phyloP scores from a whole-genome alignment of 2,329 filamentous ascomycete species.

The Onygena corvina region DNA sequence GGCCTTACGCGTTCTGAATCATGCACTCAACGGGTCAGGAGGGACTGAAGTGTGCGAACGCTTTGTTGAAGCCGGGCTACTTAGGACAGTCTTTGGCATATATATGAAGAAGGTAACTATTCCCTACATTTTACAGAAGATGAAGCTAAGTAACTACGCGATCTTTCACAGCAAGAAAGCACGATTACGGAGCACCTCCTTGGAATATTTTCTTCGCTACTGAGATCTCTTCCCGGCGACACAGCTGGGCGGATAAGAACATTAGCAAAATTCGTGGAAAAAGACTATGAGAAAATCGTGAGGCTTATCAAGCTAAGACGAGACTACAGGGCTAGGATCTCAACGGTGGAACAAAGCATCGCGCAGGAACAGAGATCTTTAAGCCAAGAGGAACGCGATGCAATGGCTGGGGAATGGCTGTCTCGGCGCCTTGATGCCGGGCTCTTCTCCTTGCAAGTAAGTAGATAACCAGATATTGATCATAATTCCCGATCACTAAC shows the following conservation, averaged over 20 bases:
- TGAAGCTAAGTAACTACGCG: constrained; percentile 1
- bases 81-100: constrained; percentile 73
- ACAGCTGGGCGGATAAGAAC: constrained; percentile 68
- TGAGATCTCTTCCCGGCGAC: constrained; percentile 65
- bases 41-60: constrained; percentile 56
- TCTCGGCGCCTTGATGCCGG: constrained; percentile 69
- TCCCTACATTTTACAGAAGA: background rate
- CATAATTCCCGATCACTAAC: background rate
- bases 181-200: constrained; percentile 66
- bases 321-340: constrained; percentile 55
- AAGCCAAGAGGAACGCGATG: constrained; percentile 48
- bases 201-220: constrained; percentile 69
- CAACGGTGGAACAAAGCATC: constrained; percentile 52
- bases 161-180: constrained; percentile 43
- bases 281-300: constrained; percentile 71
- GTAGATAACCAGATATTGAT: background rate
- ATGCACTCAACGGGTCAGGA: constrained; percentile 54
- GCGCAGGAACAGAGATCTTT: constrained; percentile 44
- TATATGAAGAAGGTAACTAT: constrained; percentile 63
- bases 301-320: constrained; percentile 60
- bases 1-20: constrained; percentile 71
- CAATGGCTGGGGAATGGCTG: constrained; percentile 58
- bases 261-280: constrained; percentile 91
- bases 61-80: constrained; percentile 68
- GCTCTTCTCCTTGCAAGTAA: constrained; percentile 61